phyloP scores from a whole-genome alignment of 148 eudicot species.

The Vaccinium macrocarpon region DNA sequence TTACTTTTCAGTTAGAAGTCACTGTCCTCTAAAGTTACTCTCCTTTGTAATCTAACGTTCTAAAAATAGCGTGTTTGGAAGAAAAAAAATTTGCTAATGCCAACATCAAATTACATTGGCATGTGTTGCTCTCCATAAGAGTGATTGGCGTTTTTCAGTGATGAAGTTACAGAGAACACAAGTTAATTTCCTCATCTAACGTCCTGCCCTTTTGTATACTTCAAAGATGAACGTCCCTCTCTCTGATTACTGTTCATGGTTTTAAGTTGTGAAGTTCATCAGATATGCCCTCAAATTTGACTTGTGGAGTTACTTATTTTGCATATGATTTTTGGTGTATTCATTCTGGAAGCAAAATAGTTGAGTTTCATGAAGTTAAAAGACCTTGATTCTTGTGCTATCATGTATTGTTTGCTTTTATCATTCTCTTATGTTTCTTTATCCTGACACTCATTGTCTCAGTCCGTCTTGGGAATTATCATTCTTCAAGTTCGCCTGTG shows the following conservation, averaged over 20 bases:
- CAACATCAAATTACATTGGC: not conserved
- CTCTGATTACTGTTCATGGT: not conserved
- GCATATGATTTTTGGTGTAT: not conserved
- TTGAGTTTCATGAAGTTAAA: conserved; percentile 7
- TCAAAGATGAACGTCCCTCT: not conserved
- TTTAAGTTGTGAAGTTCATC: not conserved
- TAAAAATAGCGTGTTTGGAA: not conserved
- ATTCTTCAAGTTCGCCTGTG: conserved; percentile 33
- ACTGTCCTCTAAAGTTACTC: not conserved
- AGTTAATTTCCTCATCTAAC: not conserved
- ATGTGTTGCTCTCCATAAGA: not conserved
- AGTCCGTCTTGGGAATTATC: conserved; percentile 62
- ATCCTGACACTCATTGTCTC: conserved; percentile 9
- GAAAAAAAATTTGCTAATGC: not conserved
- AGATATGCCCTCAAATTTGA: not conserved
- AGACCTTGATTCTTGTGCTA: not conserved
- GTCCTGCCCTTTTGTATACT: not conserved
- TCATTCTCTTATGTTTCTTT: not conserved
- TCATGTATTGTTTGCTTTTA: not conserved
- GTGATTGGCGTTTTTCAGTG: not conserved
- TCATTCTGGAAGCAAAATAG: not conserved
- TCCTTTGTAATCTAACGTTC: not conserved
- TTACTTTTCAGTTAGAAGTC: not conserved
- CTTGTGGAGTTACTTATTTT: not conserved
- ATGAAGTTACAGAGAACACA: not conserved